Percentiles rank a stretch among this genome's conserved stretches.
phyloP scores from a whole-genome alignment of 805 yeast species.

The Candida pseudofarinosa region DNA sequence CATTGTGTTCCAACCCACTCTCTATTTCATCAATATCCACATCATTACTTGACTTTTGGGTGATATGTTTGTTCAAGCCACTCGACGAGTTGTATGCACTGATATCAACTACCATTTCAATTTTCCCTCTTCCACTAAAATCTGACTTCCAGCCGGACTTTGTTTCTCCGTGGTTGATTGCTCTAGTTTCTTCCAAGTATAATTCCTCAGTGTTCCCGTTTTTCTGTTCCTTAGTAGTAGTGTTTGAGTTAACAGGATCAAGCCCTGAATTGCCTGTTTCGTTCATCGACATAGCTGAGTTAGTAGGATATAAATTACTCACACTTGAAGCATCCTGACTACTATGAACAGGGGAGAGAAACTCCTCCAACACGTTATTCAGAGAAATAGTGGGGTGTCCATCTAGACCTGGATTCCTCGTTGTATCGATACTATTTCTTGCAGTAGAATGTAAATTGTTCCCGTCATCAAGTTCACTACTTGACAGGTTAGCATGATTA shows the following conservation, averaged over 20 bases:
- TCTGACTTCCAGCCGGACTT: constrained; percentile 96
- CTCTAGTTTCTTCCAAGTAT: constrained; percentile 68
- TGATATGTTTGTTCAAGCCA: constrained; percentile 43
- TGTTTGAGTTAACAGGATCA: background rate
- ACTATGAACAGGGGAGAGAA: background rate
- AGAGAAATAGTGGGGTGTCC: background rate
- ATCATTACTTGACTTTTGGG: constrained; percentile 40
- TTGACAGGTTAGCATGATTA: background rate
- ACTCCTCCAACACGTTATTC: background rate
- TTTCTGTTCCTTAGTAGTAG: background rate
- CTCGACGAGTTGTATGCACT: constrained; percentile 57
- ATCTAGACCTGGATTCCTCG: background rate
- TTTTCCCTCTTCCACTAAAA: constrained; percentile 69
- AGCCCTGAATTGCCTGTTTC: constrained; percentile 1
- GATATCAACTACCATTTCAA: constrained; percentile 74
- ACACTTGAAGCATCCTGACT: background rate
- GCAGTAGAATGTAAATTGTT: background rate
- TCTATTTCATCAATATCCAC: constrained; percentile 19
- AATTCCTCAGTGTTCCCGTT: constrained; percentile 19
- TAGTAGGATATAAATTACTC: background rate
- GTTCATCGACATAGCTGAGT: background rate
- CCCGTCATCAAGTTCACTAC: background rate
- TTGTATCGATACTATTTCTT: background rate
- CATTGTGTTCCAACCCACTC: constrained; percentile 29
- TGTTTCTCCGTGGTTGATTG: constrained; percentile 74